These are phyloP conservation scores for Bruguiera sexangula DNA, from an alignment of 345 rosid genomes.

Conservation along the genomic window DNA sequence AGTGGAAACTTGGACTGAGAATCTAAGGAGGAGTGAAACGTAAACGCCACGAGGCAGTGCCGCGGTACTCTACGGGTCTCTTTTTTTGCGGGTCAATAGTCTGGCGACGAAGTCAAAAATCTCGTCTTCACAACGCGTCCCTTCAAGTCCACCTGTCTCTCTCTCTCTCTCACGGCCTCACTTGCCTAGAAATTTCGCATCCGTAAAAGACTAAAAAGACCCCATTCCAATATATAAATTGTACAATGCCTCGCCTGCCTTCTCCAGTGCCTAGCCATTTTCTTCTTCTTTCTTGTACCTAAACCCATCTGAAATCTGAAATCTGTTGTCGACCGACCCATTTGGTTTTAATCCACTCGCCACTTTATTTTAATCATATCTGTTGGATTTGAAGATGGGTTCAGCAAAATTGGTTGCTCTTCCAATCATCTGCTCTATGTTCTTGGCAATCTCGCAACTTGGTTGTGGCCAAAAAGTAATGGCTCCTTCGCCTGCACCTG, in stretches of 20 bases:
- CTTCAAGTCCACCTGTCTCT: neutral
- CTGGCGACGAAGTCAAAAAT: constrained; percentile 23
- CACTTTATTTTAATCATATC: neutral
- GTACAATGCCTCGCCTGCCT: neutral
- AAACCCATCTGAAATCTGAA: no score
- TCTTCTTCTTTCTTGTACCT: neutral
- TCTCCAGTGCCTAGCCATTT: neutral
- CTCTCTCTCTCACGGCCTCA: neutral
- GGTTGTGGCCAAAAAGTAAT: constrained; percentile 28
- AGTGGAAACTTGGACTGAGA: neutral
- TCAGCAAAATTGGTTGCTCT: constrained; percentile 18
- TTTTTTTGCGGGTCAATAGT: constrained; percentile 10
- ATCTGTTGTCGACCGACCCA: no score
- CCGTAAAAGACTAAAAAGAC: neutral
- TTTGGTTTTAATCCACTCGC: no score
- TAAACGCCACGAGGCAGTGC: neutral
- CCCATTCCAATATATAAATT: neutral
- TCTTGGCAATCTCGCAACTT: constrained; percentile 38
- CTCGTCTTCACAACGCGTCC: constrained; percentile 23
- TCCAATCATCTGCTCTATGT: constrained; percentile 29
- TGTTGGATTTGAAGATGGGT: constrained; percentile 16
- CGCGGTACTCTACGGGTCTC: neutral
- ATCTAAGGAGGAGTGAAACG: neutral
- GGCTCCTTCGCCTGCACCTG: constrained; percentile 40
- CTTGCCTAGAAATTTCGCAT: constrained; percentile 10